Evolutionary conservation across 495 filamentous ascomycete genomes (phyloP), one percentile per base, ranked within the genome.

Genomic region (Letharia columbiana): DNA sequence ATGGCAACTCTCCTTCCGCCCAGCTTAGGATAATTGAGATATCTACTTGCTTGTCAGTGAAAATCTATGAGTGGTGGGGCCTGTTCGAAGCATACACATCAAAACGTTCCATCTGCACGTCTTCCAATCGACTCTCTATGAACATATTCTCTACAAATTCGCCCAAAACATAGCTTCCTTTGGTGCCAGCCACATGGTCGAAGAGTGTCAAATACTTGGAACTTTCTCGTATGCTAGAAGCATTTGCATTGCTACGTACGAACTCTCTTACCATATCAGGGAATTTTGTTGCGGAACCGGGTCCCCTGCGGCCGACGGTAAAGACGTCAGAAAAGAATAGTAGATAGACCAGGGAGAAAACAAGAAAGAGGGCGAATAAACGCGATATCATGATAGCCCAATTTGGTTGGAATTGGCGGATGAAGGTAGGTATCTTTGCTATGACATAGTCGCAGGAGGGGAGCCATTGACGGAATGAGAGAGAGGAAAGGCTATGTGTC

Each of bases 141-240:
- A 95, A 96, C 68, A 86, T 75, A 65, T 83, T 83, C 75, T 93
- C 83, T 62, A 96, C 84, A 78, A 89, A 95, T 77, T 90, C 82
- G 23, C 88, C 91, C 37, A 96, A 80, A 60, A 86, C 85, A 67
- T 85, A 89, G 75, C 94, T 92, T 40, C 94, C 95, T 75, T 94
- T 87, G 7, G 91, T 94, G 39, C 94, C 94, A 5, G 92, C 94
- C 49, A 97, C 78, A 75, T 98, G 94, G 67, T 92, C 86, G 71
- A 86, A 95, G 37, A 79, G 78, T 31, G 89, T 92, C 63, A 94
- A 81, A 71, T 89, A 86, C 69, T 79, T 79, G 61, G 96, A 69
- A 68, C 88, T 87, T 47, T 88, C 85, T 63, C 81, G 79, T 66
- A 99, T 93, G 54, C 81, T 79, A 45, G 80, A 78, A 67, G 92